These are phyloP conservation scores for Phytophthora kernoviae DNA, from an alignment of 352 stramenopile species.

Conservation along the genomic window DNA sequence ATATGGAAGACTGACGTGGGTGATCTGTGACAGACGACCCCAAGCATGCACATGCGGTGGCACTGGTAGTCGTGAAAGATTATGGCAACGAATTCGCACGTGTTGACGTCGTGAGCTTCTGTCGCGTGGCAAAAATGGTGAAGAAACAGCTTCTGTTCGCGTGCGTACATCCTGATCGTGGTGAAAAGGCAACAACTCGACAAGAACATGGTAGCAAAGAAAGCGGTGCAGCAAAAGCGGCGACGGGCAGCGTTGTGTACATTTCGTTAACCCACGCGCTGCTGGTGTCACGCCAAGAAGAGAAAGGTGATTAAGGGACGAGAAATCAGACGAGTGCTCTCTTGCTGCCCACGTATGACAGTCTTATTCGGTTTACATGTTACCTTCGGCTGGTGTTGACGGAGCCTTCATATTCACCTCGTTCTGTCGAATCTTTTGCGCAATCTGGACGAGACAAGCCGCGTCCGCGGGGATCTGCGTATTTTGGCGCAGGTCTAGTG, in stretches of 20 bases:
- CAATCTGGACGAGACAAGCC: constrained; percentile 64
- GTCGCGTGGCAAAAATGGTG: constrained; percentile 76
- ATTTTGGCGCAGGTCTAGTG: constrained; percentile 84
- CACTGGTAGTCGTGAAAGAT: constrained; percentile 56
- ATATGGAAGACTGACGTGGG: neutral
- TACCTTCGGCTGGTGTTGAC: constrained; percentile 8
- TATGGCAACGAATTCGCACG: constrained; percentile 47
- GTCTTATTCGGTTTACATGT: no score
- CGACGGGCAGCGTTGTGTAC: constrained; percentile 42
- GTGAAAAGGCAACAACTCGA: neutral
- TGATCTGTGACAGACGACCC: constrained; percentile 37
- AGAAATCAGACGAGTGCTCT: neutral
- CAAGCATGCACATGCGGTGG: constrained; percentile 46
- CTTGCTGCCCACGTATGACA: no score
- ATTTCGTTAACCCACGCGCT: constrained; percentile 66
- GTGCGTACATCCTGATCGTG: constrained; percentile 26
- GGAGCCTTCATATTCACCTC: constrained; percentile 60
- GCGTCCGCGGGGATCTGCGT: constrained; percentile 61
- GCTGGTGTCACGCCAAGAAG: constrained; percentile 46
- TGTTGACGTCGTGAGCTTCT: constrained; percentile 65
- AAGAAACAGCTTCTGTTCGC: constrained; percentile 69
- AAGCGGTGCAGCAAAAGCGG: neutral
- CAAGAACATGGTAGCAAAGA: constrained; percentile 1
- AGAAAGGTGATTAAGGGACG: constrained; percentile 13
- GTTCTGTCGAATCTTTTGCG: constrained; percentile 76